phyloP scores from a whole-genome alignment of 306 rosid species.

The Dalbergia cochinchinensis region DNA sequence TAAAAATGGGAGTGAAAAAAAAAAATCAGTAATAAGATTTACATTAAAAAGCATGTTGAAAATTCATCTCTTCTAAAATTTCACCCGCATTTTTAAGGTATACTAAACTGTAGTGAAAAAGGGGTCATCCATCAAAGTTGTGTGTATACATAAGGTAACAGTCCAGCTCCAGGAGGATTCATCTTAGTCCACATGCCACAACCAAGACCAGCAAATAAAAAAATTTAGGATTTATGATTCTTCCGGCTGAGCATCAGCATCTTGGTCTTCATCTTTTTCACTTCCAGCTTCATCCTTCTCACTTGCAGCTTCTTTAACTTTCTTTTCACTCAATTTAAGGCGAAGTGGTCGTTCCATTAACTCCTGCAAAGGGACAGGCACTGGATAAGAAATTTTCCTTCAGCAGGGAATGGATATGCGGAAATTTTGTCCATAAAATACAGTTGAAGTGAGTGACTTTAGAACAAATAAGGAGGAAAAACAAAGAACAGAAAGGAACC shows the following conservation, averaged over 20 bases:
- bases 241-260: constrained; percentile 39
- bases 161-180: constrained; percentile 45
- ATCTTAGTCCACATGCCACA: constrained; percentile 38
- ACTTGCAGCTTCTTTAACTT: constrained; percentile 53
- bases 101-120: constrained; percentile 22
- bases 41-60: neutral
- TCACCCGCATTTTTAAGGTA: constrained; percentile 28
- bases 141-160: constrained; percentile 46
- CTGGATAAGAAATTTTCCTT: constrained; percentile 25
- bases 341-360: constrained; percentile 82
- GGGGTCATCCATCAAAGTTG: constrained; percentile 40
- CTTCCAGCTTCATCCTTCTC: constrained; percentile 52
- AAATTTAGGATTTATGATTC: constrained; percentile 43
- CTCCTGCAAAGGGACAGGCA: constrained; percentile 59
- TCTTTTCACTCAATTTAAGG: constrained; percentile 73
- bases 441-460: constrained; percentile 13
- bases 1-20: constrained; percentile 15
- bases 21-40: neutral
- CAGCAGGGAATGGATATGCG: neutral
- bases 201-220: constrained; percentile 41
- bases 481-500: neutral
- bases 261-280: constrained; percentile 49
- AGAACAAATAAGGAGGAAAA: constrained; percentile 29
- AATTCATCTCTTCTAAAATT: neutral
- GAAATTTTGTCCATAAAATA: neutral